Conservation (phyloP, 495 filamentous ascomycete genomes). For the Poronia punctata region DNA sequence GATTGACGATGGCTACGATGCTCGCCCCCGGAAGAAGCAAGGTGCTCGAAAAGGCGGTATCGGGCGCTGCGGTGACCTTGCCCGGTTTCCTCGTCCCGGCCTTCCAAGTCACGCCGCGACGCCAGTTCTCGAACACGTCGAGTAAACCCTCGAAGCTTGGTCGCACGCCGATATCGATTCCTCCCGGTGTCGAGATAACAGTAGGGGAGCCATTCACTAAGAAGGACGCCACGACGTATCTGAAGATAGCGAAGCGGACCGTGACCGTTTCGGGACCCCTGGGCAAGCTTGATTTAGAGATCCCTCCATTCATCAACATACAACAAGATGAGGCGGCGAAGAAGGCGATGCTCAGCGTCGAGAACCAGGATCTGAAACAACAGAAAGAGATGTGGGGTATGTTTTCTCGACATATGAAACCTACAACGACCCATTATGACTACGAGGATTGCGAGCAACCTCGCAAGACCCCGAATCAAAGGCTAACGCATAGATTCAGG, state of each 20-base stretch:
- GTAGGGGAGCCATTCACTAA: conserved; percentile 51
- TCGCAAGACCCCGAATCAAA: not conserved
- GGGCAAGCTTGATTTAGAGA: conserved; percentile 62
- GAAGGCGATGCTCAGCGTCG: conserved; percentile 59
- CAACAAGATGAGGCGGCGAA: conserved; percentile 51
- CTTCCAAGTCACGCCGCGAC: conserved; percentile 48
- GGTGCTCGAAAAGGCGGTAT: conserved; percentile 33
- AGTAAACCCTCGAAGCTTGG: conserved; percentile 72
- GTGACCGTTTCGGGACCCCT: conserved; percentile 70
- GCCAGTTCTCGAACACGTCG: conserved; percentile 66
- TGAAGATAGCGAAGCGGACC: conserved; percentile 46
- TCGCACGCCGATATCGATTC: conserved; percentile 70
- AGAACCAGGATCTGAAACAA: conserved; percentile 54
- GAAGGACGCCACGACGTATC: conserved; percentile 45
- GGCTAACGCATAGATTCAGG: conserved; percentile 41
- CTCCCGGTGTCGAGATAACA: conserved; percentile 70
- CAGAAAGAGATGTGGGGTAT: conserved; percentile 98
- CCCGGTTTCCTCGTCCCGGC: conserved; percentile 72
- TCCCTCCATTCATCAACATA: conserved; percentile 67
- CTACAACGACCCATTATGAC: not conserved
- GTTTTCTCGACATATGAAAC: conserved; percentile 21
- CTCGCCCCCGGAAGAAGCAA: conserved; percentile 41
- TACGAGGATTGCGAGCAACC: not conserved
- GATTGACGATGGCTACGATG: conserved; percentile 31
- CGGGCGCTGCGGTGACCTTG: conserved; percentile 35